A percentile compares a stretch with the other conserved stretches of the same genome.
phyloP scores from a whole-genome alignment of 1,139 yeast genomes.

The Scheffersomyces insectosa region DNA sequence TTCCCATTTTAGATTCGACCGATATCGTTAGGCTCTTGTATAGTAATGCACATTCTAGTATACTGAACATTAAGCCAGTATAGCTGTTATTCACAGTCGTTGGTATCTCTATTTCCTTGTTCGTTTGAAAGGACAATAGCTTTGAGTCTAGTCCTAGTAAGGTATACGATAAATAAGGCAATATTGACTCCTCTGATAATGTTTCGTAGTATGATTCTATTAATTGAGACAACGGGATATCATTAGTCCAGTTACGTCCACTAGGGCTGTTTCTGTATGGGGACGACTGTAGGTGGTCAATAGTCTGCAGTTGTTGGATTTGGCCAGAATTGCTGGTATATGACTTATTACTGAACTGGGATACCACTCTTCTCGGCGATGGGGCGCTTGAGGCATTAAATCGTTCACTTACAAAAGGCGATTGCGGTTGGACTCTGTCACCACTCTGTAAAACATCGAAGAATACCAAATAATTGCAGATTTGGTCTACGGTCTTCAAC shows the following conservation, averaged over 20 bases:
- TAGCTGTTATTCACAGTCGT: slow-evolving; percentile 55
- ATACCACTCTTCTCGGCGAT: background rate
- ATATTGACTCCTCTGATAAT: slow-evolving; percentile 48
- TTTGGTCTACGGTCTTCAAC: slow-evolving; percentile 30
- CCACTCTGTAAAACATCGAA: slow-evolving; percentile 22
- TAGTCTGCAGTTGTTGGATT: background rate
- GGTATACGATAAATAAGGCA: slow-evolving; percentile 63
- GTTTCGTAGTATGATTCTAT: slow-evolving; percentile 38
- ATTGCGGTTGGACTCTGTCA: background rate
- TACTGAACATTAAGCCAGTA: slow-evolving; percentile 54
- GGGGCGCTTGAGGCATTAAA: background rate
- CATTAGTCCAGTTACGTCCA: background rate
- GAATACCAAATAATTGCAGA: slow-evolving; percentile 40
- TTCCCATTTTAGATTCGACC: slow-evolving; percentile 29
- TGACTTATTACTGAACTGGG: background rate
- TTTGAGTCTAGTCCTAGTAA: slow-evolving; percentile 74
- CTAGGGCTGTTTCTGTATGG: background rate
- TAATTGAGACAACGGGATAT: slow-evolving; percentile 10
- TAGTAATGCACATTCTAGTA: slow-evolving; percentile 75
- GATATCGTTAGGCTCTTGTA: slow-evolving; percentile 46
- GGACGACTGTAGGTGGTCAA: background rate
- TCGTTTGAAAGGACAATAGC: slow-evolving; percentile 47
- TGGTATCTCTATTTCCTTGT: slow-evolving; percentile 47
- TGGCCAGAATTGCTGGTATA: background rate
- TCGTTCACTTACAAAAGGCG: background rate